Conservation (phyloP, 1,284 basidiomycete genomes). For the Veloporphyrellus conicus region DNA sequence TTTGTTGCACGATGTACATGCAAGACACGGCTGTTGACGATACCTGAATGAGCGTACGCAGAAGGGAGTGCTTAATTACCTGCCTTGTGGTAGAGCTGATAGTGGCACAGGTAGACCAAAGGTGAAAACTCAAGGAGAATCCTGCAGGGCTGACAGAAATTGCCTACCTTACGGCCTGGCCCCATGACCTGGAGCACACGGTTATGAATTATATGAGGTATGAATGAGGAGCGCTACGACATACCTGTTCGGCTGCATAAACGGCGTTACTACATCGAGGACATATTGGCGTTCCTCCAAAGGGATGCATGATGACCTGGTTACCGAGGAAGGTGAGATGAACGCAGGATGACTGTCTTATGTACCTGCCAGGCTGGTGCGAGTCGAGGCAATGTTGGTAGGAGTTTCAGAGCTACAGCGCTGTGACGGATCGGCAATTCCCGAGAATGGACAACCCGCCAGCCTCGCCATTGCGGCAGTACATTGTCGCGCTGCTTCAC, state of each 20-base stretch:
- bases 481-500: too few relatives aligned
- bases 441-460: conserved; percentile 9
- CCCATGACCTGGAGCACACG: conserved; percentile 59
- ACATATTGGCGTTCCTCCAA: conserved; percentile 61
- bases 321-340: too few relatives aligned
- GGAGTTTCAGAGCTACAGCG: not conserved
- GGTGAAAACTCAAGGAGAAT: conserved; percentile 8
- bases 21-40: conserved; percentile 53
- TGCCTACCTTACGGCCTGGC: conserved; percentile 69
- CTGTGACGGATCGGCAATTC: conserved; percentile 19
- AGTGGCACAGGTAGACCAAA: conserved; percentile 3
- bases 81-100: conserved; percentile 74
- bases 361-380: conserved; percentile 16
- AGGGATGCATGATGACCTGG: conserved; percentile 52
- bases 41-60: conserved; percentile 4
- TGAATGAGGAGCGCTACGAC: conserved; percentile 19
- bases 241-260: conserved; percentile 79
- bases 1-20: conserved; percentile 67
- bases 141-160: conserved; percentile 6
- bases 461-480: not conserved
- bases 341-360: not conserved
- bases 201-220: conserved; percentile 5
- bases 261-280: conserved; percentile 65
- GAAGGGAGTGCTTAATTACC: conserved; percentile 12
- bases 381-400: not conserved